phyloP scores from a whole-genome alignment of 768 basidiomycete genomes.

The Agrocybe chaxingu region DNA sequence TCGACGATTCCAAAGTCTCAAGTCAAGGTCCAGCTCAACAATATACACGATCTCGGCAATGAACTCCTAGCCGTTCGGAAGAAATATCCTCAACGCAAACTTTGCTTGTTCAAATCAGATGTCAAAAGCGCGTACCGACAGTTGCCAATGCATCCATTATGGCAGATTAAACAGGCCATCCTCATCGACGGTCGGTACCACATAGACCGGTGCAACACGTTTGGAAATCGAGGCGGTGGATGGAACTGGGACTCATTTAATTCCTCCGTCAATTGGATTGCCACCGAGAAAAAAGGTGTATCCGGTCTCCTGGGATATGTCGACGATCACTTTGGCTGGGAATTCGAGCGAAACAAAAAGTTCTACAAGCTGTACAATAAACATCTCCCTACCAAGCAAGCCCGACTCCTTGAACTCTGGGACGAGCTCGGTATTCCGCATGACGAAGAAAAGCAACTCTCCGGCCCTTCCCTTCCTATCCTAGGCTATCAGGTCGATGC shows the following conservation, averaged over 20 bases:
- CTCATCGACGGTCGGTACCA: constrained; percentile 21
- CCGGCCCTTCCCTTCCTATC: constrained; percentile 28
- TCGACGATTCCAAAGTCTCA: constrained; percentile 24
- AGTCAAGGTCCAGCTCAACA: constrained; percentile 35
- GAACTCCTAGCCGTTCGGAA: constrained; percentile 13
- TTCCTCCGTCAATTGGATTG: constrained; percentile 32
- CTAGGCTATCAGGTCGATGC: constrained; percentile 38
- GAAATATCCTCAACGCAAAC: constrained; percentile 7
- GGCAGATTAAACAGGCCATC: constrained; percentile 31
- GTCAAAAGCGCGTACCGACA: constrained; percentile 31
- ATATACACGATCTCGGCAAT: no score
- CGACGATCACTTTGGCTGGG: constrained; percentile 27
- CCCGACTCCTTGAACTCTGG: constrained; percentile 31
- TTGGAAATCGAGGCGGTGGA: constrained; percentile 25
- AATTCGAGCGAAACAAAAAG: constrained; percentile 17
- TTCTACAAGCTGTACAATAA: constrained; percentile 26
- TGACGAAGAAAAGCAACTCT: constrained; percentile 36
- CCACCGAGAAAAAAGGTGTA: constrained; percentile 16
- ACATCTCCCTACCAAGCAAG: constrained; percentile 30
- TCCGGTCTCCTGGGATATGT: constrained; percentile 23
- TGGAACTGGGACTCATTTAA: constrained; percentile 23
- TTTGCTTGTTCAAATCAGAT: constrained; percentile 37
- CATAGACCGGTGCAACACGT: constrained; percentile 30
- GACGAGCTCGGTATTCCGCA: constrained; percentile 42
- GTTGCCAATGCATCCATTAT: constrained; percentile 29